These are phyloP conservation scores for Lachnellula suecica DNA, from an alignment of 2,329 filamentous ascomycete species.

Conservation along the genomic window DNA sequence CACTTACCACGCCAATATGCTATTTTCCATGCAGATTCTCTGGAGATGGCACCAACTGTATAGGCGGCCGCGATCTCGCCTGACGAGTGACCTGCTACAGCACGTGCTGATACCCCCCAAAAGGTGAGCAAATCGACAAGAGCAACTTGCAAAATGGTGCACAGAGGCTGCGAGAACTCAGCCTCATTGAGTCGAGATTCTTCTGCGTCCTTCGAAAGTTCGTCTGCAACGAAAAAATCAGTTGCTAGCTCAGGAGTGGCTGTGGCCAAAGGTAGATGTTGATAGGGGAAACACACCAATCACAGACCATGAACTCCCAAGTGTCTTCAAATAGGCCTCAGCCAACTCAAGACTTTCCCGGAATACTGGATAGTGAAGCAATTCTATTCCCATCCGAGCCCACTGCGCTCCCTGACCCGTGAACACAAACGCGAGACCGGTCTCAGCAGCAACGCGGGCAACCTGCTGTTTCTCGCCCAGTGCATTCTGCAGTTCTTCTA, in stretches of 20 bases:
- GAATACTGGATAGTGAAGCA: conserved; percentile 13
- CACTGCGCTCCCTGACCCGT: conserved; percentile 33
- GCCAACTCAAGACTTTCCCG: too few species aligned
- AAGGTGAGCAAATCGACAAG: conserved; percentile 20
- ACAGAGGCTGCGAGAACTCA: conserved; percentile 14
- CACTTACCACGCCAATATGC: conserved; percentile 20
- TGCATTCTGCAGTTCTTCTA: too few species aligned
- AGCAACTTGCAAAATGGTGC: conserved; percentile 24
- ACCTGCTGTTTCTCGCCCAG: too few species aligned
- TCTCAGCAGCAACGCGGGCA: too few species aligned
- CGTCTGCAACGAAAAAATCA: too few species aligned
- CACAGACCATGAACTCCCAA: too few species aligned
- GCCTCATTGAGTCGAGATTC: conserved; percentile 1
- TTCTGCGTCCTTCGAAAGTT: too few species aligned
- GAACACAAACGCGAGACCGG: conserved; percentile 26
- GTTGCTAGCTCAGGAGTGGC: too few species aligned
- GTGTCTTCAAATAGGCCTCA: too few species aligned
- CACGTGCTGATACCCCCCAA: conserved; percentile 16
- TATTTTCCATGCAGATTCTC: conserved; percentile 23
- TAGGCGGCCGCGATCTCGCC: conserved; percentile 37
- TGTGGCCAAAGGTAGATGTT: too few species aligned
- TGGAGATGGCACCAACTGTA: neutral
- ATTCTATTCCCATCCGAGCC: conserved; percentile 25
- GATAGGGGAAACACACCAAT: too few species aligned
- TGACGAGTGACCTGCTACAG: conserved; percentile 28